A percentile compares a stretch with the other conserved stretches of the same genome.
Conservation (phyloP, 2,329 filamentous ascomycete species). For the Cercospora zeina region DNA sequence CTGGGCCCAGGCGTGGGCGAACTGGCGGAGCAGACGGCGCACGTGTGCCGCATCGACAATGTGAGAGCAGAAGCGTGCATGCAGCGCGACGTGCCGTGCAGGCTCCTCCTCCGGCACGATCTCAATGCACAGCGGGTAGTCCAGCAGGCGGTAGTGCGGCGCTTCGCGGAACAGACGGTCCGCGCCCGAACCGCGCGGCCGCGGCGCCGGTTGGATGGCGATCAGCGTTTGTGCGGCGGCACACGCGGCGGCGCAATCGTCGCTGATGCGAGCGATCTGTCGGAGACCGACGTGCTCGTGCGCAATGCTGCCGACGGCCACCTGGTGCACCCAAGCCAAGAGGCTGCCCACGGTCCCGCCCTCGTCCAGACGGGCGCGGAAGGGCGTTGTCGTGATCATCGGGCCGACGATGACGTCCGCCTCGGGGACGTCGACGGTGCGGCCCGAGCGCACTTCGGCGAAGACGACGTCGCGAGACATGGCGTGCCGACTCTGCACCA, state of each 20-base stretch:
- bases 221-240: constrained; percentile 56
- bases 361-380: neutral
- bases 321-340: constrained; percentile 6
- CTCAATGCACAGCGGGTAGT: neutral
- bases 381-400: constrained; percentile 20
- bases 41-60: neutral
- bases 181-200: neutral
- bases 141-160: neutral
- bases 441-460: neutral
- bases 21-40: constrained; percentile 7
- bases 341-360: neutral
- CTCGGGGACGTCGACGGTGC: constrained; percentile 3
- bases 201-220: constrained; percentile 47
- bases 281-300: constrained; percentile 17
- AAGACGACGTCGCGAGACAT: constrained; percentile 17
- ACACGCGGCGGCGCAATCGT: constrained; percentile 45
- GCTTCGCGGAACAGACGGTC: neutral
- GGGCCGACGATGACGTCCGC: constrained; percentile 13
- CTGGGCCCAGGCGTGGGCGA: neutral
- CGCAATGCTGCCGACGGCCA: constrained; percentile 14
- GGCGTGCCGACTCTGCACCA: constrained; percentile 32
- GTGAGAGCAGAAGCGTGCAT: neutral
- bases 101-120: neutral
- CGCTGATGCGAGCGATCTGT: neutral
- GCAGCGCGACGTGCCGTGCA: neutral